A percentile compares a stretch with the other conserved stretches of the same genome.
Evolutionary conservation across 1,284 basidiomycete genomes (phyloP).

Genomic region (Blastosporella zonata): DNA sequence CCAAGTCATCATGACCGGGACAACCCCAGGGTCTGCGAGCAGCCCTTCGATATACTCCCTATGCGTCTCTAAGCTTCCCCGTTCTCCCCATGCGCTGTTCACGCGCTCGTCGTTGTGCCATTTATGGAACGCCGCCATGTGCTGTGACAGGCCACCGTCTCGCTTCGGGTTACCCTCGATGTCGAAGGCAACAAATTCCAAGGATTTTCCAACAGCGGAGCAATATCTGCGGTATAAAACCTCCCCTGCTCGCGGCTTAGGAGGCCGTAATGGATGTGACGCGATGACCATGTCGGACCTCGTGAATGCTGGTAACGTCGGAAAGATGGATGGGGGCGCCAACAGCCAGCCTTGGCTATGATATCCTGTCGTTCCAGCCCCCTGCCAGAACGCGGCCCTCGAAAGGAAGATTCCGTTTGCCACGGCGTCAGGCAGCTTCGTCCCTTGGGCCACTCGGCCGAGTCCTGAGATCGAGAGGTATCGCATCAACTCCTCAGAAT

Average conservation of each 20-base stretch:
- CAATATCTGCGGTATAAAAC: conserved; percentile 49
- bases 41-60: conserved; percentile 39
- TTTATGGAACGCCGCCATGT: conserved; percentile 44
- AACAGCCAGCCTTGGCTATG: conserved; percentile 41
- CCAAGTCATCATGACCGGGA: conserved; percentile 51
- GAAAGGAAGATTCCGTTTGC: conserved; percentile 37
- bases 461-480: conserved; percentile 29
- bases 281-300: conserved; percentile 44
- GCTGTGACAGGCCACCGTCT: conserved; percentile 25
- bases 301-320: conserved; percentile 44
- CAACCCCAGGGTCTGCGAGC: conserved; percentile 39
- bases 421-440: conserved; percentile 4
- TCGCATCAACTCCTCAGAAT: conserved; percentile 22
- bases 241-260: conserved; percentile 45
- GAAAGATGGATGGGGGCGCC: conserved; percentile 32
- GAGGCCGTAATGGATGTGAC: conserved; percentile 51
- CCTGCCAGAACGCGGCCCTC: conserved; percentile 52
- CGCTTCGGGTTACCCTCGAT: conserved; percentile 24
- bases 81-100: conserved; percentile 49
- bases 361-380: conserved; percentile 41
- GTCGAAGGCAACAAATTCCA: conserved; percentile 47
- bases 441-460: conserved; percentile 20
- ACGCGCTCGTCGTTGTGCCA: conserved; percentile 56
- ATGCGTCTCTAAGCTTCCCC: conserved; percentile 48
- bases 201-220: conserved; percentile 37